A percentile compares a stretch with the other conserved stretches of the same genome.
Evolutionary conservation across 2,329 filamentous ascomycete genomes (phyloP).

Genomic region (Esteya vermicola): DNA sequence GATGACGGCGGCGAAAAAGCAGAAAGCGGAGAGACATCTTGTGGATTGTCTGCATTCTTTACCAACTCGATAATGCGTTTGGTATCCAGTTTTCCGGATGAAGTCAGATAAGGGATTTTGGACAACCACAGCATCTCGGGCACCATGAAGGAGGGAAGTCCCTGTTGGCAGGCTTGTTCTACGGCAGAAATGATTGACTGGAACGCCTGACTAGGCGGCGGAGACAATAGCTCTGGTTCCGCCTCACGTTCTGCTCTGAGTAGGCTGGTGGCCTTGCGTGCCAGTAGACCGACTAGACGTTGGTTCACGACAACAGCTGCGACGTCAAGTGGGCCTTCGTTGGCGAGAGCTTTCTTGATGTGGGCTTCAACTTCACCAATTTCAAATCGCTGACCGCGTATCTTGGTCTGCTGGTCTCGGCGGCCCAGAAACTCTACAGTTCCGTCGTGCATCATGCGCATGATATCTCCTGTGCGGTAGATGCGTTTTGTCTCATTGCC

Average conservation of each 20-base stretch:
- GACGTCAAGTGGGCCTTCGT: conserved; percentile 3
- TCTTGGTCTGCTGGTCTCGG: conserved; percentile 9
- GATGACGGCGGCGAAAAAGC: neutral
- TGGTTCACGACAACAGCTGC: conserved; percentile 5
- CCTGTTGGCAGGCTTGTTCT: conserved; percentile 3
- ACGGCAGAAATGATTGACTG: neutral
- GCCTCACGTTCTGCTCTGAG: conserved; percentile 2
- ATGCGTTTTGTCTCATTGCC: conserved; percentile 4
- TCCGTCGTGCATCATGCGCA: conserved; percentile 8
- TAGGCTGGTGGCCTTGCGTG: neutral
- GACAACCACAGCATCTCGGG: conserved; percentile 7
- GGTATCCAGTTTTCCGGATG: conserved; percentile 6
- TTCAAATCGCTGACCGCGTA: conserved; percentile 9
- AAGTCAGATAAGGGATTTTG: conserved; percentile 4
- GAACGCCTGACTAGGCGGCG: neutral
- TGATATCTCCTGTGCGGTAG: conserved; percentile 8
- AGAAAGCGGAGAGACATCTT: neutral
- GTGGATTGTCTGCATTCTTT: neutral
- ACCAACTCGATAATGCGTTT: conserved; percentile 4
- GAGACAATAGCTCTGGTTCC: neutral
- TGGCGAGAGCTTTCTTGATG: conserved; percentile 2
- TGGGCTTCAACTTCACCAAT: conserved; percentile 7
- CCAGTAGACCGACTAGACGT: conserved; percentile 2
- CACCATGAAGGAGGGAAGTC: conserved; percentile 7
- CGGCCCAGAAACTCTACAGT: conserved; percentile 8